phyloP scores from a whole-genome alignment of 495 filamentous ascomycete genomes.

The Hypoxylon intermedium region DNA sequence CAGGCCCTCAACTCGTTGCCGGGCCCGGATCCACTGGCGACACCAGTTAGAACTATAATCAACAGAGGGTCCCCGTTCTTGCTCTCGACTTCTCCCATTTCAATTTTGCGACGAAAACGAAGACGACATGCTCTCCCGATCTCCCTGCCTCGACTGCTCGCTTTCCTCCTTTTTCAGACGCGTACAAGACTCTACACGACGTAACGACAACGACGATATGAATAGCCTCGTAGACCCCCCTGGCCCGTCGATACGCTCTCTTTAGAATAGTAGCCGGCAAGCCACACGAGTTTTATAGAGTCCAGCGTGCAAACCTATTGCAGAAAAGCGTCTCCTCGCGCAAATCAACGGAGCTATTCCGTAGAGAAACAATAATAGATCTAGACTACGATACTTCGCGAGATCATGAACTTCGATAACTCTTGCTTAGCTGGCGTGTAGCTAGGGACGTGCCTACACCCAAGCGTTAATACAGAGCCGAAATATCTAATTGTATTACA shows the following conservation, averaged over 20 bases:
- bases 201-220: background rate
- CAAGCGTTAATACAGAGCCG: background rate
- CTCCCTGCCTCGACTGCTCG: background rate
- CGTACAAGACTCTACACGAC: background rate
- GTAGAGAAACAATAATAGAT: background rate
- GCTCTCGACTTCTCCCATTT: slow-evolving; percentile 3
- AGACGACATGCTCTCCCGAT: background rate
- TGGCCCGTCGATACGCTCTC: background rate
- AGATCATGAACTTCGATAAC: slow-evolving; percentile 8
- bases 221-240: background rate
- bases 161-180: background rate
- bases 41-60: slow-evolving; percentile 14
- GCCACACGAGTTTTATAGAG: background rate
- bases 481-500: background rate
- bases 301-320: background rate
- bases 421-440: background rate
- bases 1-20: slow-evolving; percentile 21
- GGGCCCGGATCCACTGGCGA: slow-evolving; percentile 25
- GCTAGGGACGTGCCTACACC: slow-evolving; percentile 2
- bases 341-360: background rate
- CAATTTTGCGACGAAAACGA: slow-evolving; percentile 5
- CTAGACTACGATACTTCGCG: background rate
- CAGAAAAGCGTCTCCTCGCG: background rate
- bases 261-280: background rate
- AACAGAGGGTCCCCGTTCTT: slow-evolving; percentile 10